Evolutionary conservation across 1,284 basidiomycete genomes (phyloP).

Genomic region (Amylostereum areolatum): DNA sequence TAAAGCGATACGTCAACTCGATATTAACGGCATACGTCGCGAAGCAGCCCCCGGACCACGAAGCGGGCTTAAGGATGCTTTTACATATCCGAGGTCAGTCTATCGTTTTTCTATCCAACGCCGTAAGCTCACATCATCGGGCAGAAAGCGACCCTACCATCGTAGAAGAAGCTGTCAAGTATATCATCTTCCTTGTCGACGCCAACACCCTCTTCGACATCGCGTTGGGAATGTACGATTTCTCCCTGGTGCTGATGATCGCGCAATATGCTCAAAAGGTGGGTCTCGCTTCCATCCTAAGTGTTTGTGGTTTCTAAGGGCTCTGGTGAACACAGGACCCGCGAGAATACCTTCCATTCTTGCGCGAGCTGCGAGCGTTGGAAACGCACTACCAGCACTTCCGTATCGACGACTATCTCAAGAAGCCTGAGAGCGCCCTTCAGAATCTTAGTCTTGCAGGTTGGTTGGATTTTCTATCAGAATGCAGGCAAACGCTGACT

Average conservation of each 20-base stretch:
- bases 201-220: constrained; percentile 90
- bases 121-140: background rate
- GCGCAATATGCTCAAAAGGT: constrained; percentile 98
- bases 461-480: constrained; percentile 13
- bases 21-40: constrained; percentile 92
- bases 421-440: constrained; percentile 73
- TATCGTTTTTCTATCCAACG: background rate
- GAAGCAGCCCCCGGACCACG: constrained; percentile 89
- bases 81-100: constrained; percentile 67
- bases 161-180: constrained; percentile 96
- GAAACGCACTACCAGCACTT: constrained; percentile 84
- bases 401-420: constrained; percentile 91
- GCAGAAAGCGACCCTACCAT: constrained; percentile 67
- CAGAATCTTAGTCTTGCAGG: constrained; percentile 73
- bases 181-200: constrained; percentile 97
- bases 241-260: constrained; percentile 90
- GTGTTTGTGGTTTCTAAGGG: background rate
- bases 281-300: constrained; percentile 7
- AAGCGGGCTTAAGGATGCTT: constrained; percentile 77
- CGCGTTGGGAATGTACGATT: constrained; percentile 98
- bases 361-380: constrained; percentile 81
- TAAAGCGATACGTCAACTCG: constrained; percentile 82
- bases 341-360: constrained; percentile 95
- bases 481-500: too few relatives aligned
- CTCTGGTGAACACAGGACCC: constrained; percentile 65